phyloP scores from a whole-genome alignment of 306 rosid species.

The Cucurbita ficifolia region DNA sequence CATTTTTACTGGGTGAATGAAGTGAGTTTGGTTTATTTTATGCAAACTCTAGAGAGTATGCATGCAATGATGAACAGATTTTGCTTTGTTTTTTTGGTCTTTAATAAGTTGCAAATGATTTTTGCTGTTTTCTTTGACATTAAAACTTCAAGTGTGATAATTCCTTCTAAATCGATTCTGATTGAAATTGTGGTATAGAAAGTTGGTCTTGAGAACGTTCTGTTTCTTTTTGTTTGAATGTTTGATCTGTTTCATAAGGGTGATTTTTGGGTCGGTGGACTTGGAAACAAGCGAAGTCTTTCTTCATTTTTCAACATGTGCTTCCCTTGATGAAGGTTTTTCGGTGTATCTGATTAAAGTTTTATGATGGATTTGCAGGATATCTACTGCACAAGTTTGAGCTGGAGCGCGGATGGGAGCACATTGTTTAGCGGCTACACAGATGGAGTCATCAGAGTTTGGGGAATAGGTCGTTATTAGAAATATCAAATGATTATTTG shows the following conservation, averaged over 20 bases:
- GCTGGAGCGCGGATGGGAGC: constrained; percentile 95
- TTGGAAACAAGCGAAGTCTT: too few relatives aligned
- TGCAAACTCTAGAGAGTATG: not conserved
- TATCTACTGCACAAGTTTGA: constrained; percentile 79
- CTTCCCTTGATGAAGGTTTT: not conserved
- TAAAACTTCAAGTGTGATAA: too few relatives aligned
- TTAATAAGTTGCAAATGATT: too few relatives aligned
- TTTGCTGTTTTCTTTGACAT: too few relatives aligned
- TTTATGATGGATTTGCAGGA: constrained; percentile 22
- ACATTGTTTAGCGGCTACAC: constrained; percentile 93
- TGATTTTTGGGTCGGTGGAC: too few relatives aligned
- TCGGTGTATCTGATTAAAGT: not conserved
- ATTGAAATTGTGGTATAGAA: too few relatives aligned
- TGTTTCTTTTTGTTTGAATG: too few relatives aligned
- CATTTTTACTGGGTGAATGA: too few relatives aligned
- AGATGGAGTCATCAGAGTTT: constrained; percentile 84
- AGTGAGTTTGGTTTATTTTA: not conserved
- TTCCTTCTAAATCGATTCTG: too few relatives aligned
- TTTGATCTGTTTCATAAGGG: too few relatives aligned
- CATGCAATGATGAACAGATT: not conserved
- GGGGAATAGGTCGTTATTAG: constrained; percentile 78
- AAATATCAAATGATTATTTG: constrained; percentile 10
- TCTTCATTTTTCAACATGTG: not conserved
- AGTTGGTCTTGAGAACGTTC: too few relatives aligned
- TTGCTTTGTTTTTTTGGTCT: too few relatives aligned